Conservation (phyloP, 768 basidiomycete species). For the Lentinula raphanica region DNA sequence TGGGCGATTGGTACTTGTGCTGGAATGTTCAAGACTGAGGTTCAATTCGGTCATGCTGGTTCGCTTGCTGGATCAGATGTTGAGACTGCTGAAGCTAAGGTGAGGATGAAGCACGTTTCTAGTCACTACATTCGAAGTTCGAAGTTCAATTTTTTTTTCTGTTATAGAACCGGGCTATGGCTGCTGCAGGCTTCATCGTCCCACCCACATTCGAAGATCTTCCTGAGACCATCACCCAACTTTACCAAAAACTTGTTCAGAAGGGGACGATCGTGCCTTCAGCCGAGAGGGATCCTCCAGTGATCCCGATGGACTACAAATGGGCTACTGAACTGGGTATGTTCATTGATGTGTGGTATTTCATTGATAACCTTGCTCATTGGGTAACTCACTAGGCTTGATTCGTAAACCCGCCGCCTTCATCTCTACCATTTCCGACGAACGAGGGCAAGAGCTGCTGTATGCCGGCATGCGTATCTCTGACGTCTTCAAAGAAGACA, state of each 20-base stretch:
- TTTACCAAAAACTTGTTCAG: conserved; percentile 77
- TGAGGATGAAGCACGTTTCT: too few species aligned
- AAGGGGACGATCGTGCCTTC: conserved; percentile 63
- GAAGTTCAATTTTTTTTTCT: too few species aligned
- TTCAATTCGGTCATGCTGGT: conserved; percentile 99
- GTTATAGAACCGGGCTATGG: conserved; percentile 79
- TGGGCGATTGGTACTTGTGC: conserved; percentile 99
- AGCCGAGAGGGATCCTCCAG: conserved; percentile 83
- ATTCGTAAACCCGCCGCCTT: conserved; percentile 98
- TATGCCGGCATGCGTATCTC: conserved; percentile 99
- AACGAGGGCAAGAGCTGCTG: conserved; percentile 96
- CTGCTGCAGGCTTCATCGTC: conserved; percentile 90
- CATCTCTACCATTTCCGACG: conserved; percentile 99
- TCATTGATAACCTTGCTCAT: not conserved
- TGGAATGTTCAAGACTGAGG: conserved; percentile 99
- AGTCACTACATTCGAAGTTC: too few species aligned
- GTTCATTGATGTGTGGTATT: not conserved
- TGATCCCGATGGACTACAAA: conserved; percentile 99
- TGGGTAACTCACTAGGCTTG: conserved; percentile 89
- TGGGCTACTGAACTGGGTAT: conserved; percentile 69
- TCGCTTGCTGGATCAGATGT: conserved; percentile 96
- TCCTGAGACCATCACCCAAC: conserved; percentile 75
- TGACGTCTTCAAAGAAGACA: conserved; percentile 96
- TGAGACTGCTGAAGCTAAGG: conserved; percentile 95
- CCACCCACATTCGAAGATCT: conserved; percentile 98